phyloP scores from a whole-genome alignment of 805 yeast genomes.

The Kazachstania bromeliacearum region DNA sequence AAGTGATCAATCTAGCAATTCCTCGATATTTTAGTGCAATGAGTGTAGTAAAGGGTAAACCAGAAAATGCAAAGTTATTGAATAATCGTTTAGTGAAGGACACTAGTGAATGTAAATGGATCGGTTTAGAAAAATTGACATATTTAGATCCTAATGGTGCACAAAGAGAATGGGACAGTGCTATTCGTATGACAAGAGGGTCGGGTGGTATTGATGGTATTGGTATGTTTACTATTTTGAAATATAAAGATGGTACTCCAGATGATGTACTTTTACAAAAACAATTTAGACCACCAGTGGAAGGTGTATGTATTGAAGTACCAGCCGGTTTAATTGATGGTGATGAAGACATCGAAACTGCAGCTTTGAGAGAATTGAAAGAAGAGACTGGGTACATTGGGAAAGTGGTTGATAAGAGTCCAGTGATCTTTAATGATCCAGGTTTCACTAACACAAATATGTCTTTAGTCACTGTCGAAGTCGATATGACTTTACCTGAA shows the following conservation, averaged over 20 bases:
- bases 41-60: slow-evolving; percentile 27
- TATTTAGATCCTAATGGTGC: slow-evolving; percentile 67
- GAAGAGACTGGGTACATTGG: slow-evolving; percentile 95
- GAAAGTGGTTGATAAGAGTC: slow-evolving; percentile 37
- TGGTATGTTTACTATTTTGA: slow-evolving; percentile 70
- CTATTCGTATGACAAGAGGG: slow-evolving; percentile 67
- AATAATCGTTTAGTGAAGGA: slow-evolving; percentile 23
- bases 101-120: slow-evolving; percentile 52
- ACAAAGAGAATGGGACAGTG: slow-evolving; percentile 82
- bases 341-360: slow-evolving; percentile 60
- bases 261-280: slow-evolving; percentile 59
- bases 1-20: not conserved
- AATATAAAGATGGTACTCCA: slow-evolving; percentile 38
- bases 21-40: slow-evolving; percentile 7
- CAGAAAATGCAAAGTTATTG: slow-evolving; percentile 30
- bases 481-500: slow-evolving; percentile 58
- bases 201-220: slow-evolving; percentile 68
- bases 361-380: slow-evolving; percentile 78
- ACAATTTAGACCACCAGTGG: slow-evolving; percentile 90
- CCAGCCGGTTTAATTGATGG: slow-evolving; percentile 95
- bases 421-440: slow-evolving; percentile 62
- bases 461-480: slow-evolving; percentile 65
- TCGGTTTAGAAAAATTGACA: slow-evolving; percentile 53
- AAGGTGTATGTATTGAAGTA: slow-evolving; percentile 79
- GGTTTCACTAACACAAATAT: slow-evolving; percentile 87